Evolutionary conservation across 495 filamentous ascomycete genomes (phyloP), one percentile per base, ranked within the genome.

Genomic region (Astrothelium subdiscretum): DNA sequence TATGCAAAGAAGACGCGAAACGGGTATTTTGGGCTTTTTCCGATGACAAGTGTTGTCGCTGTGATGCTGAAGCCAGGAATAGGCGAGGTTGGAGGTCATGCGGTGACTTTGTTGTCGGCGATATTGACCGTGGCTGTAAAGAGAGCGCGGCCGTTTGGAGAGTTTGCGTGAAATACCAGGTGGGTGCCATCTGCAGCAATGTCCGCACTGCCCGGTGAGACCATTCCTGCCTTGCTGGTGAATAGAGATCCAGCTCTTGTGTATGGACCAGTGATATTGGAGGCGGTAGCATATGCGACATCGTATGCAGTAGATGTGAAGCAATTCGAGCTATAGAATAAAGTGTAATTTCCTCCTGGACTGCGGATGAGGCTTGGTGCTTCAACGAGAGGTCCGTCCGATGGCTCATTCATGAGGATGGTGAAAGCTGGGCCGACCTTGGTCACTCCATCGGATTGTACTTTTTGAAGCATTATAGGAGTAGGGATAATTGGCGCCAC

Each of bases 341-440:
- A 72, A 61, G 81, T 77, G 69, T 83, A 87, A 22, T 71, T 77
- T 5, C 78, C 79, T 44, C 76, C 75, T 31, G 64, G 71, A 18
- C 74, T 67, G 60, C 74, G 71, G 3, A 81, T 70, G 51, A 87
- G 62, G 27, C 75, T 75, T 1, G 85, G 85, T 18, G 84, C 86
- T 70, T 88, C 85, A 15, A 87, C 78, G 0, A 86, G 71, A 4
- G 82, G 82, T 0, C 83, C 83, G 66, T 86, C 85, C 22, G 64
- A 69, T 32, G 77, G 75, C 6, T 68, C 75, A 24, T 85, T 79
- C 63, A 84, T 80, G 12, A 87, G 71, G 15, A 88, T 74, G 68
- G 76, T 65, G 31, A 83, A 74, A 0, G 81, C 65, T 26, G 77
- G 71, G 15, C 81, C 85, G 26, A 81, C 65, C 3, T 71, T 71